A percentile compares a stretch with the other conserved stretches of the same genome.
These are phyloP conservation scores for Huntiella moniliformis DNA, from an alignment of 2,329 filamentous ascomycete species.

Conservation along the genomic window DNA sequence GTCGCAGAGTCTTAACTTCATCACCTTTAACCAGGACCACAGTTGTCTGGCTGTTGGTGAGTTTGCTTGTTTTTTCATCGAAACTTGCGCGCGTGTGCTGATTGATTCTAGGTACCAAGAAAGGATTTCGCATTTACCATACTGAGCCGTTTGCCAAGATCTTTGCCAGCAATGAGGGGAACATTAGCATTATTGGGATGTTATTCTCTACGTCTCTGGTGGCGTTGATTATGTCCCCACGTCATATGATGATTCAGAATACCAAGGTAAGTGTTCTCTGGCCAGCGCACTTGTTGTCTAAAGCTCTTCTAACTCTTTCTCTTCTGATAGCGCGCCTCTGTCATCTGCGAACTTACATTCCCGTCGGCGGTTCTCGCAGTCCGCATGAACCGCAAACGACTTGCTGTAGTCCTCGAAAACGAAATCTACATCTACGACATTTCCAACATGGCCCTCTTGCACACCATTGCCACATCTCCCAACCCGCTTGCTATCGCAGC, in stretches of 20 bases:
- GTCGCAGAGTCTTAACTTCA: slow-evolving; percentile 72
- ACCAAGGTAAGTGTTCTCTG: slow-evolving; percentile 52
- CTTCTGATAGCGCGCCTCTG: slow-evolving; percentile 38
- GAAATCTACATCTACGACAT: slow-evolving; percentile 98
- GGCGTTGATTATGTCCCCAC: slow-evolving; percentile 76
- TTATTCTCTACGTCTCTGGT: slow-evolving; percentile 95
- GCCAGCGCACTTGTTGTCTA: background rate
- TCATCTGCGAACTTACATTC: slow-evolving; percentile 97
- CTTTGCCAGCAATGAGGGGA: slow-evolving; percentile 84
- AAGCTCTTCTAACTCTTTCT: background rate
- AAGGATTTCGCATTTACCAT: slow-evolving; percentile 89
- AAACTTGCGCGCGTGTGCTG: background rate
- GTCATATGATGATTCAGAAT: slow-evolving; percentile 88
- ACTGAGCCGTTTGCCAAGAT: slow-evolving; percentile 92
- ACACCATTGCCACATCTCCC: slow-evolving; percentile 83
- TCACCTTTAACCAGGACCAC: slow-evolving; percentile 98
- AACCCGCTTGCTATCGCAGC: slow-evolving; percentile 85
- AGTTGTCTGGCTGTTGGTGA: slow-evolving; percentile 86
- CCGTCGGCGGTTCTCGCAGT: slow-evolving; percentile 91
- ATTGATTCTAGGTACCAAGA: slow-evolving; percentile 53
- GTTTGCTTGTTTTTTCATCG: slow-evolving; percentile 17
- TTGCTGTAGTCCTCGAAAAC: slow-evolving; percentile 85
- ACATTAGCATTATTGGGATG: slow-evolving; percentile 95
- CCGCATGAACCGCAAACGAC: slow-evolving; percentile 78
- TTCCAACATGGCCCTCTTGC: slow-evolving; percentile 88